phyloP scores from a whole-genome alignment of 805 yeast genomes.

The Metschnikowia shivogae region DNA sequence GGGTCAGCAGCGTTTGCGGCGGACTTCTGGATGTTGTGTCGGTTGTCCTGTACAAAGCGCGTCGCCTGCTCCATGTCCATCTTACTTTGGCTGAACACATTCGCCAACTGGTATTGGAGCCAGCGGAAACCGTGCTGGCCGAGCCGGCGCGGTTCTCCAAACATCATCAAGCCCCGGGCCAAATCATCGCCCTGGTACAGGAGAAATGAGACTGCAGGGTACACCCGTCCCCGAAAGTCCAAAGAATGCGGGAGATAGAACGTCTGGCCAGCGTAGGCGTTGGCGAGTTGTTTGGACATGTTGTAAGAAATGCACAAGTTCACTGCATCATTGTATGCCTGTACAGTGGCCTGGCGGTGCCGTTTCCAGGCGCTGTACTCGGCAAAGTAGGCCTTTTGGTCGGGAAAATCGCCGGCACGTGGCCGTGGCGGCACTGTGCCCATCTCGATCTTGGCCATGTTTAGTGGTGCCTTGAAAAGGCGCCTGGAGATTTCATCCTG shows the following conservation, averaged over 20 bases:
- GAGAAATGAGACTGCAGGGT: conserved; percentile 34
- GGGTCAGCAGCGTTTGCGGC: conserved; percentile 24
- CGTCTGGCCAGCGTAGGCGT: conserved; percentile 30
- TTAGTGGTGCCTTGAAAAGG: conserved; percentile 23
- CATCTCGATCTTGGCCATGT: background rate
- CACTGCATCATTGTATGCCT: conserved; percentile 1
- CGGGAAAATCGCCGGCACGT: background rate
- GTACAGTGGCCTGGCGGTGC: background rate
- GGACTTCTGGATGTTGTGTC: conserved; percentile 21
- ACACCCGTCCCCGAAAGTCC: conserved; percentile 41
- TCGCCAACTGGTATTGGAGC: conserved; percentile 39
- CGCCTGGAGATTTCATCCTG: conserved; percentile 14
- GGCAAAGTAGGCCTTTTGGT: conserved; percentile 1
- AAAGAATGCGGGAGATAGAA: conserved; percentile 35
- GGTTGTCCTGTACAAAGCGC: conserved; percentile 24
- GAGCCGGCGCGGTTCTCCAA: conserved; percentile 34
- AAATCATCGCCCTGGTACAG: conserved; percentile 36
- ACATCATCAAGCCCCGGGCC: conserved; percentile 31
- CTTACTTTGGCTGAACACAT: conserved; percentile 29
- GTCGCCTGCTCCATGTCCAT: conserved; percentile 23
- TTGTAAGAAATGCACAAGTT: conserved; percentile 15
- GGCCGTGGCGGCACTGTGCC: conserved; percentile 3
- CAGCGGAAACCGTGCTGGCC: conserved; percentile 35
- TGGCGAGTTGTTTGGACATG: conserved; percentile 20
- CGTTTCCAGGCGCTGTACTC: conserved; percentile 6